Evolutionary conservation across 805 yeast species (phyloP).

Genomic region (Lipomyces mesembrius): DNA sequence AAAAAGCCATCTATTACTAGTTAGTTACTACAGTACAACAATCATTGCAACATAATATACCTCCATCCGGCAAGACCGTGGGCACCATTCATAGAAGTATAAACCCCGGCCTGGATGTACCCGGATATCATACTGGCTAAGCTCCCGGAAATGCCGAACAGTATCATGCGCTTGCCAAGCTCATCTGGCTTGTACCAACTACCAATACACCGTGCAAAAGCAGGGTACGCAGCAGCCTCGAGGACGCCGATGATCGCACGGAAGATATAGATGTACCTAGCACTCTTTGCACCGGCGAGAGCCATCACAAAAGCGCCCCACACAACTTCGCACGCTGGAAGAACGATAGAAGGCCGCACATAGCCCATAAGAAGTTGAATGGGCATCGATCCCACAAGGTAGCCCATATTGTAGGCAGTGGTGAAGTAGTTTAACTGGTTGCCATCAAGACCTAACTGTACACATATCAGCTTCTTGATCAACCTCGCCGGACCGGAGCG

Average conservation of each 20-base stretch:
- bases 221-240: conserved; percentile 69
- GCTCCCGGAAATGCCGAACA: conserved; percentile 48
- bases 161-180: conserved; percentile 52
- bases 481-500: conserved; percentile 36
- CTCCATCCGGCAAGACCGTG: conserved; percentile 49
- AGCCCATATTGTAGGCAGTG: conserved; percentile 43
- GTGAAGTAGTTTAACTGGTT: conserved; percentile 48
- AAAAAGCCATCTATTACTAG: conserved; percentile 66
- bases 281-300: conserved; percentile 59
- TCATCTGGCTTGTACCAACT: conserved; percentile 62
- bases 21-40: conserved; percentile 50
- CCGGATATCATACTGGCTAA: conserved; percentile 54
- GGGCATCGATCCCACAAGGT: conserved; percentile 45
- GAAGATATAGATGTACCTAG: conserved; percentile 58
- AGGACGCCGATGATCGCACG: conserved; percentile 70
- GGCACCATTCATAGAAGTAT: conserved; percentile 33
- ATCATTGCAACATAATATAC: conserved; percentile 59
- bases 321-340: conserved; percentile 61
- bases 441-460: conserved; percentile 42
- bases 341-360: conserved; percentile 45
- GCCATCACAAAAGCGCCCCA: conserved; percentile 60
- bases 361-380: conserved; percentile 43
- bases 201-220: conserved; percentile 44
- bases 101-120: conserved; percentile 57
- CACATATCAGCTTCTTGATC: background rate